Evolutionary conservation across 2,329 filamentous ascomycete species (phyloP).

Genomic region (Domatiomyces catenatus): DNA sequence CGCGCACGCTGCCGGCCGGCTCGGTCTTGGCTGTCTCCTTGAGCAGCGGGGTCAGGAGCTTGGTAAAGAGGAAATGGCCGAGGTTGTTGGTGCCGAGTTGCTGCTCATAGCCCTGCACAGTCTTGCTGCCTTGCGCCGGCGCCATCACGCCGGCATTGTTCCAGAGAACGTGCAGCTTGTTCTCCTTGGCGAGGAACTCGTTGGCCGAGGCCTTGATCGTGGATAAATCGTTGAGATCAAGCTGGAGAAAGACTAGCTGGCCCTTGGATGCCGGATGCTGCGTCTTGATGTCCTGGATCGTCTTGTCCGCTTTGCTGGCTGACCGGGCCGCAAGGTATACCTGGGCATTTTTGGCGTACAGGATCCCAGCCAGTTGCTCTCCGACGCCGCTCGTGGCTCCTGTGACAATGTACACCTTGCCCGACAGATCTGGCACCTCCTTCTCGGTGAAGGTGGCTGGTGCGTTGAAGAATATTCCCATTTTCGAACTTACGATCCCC

Average conservation of each 20-base stretch:
- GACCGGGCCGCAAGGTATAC: conserved; percentile 32
- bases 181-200: conserved; percentile 24
- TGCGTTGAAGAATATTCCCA: not conserved
- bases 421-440: not conserved
- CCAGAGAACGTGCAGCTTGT: conserved; percentile 27
- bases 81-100: conserved; percentile 25
- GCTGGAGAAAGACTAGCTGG: conserved; percentile 22
- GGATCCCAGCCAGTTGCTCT: conserved; percentile 23
- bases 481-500: not conserved
- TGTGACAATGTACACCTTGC: conserved; percentile 25
- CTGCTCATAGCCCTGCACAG: conserved; percentile 23
- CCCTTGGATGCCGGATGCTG: conserved; percentile 20
- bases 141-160: conserved; percentile 23
- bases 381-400: conserved; percentile 25
- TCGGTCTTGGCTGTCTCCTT: conserved; percentile 13
- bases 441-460: conserved; percentile 1
- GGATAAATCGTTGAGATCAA: conserved; percentile 27
- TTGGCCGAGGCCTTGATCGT: conserved; percentile 26
- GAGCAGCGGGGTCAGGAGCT: conserved; percentile 22
- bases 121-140: conserved; percentile 21
- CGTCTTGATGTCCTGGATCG: conserved; percentile 26
- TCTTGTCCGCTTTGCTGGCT: conserved; percentile 22
- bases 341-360: conserved; percentile 27
- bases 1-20: conserved; percentile 17
- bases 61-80: conserved; percentile 24